These are phyloP conservation scores for Calonectria crousiana DNA, from an alignment of 2,329 filamentous ascomycete genomes.

Conservation along the genomic window DNA sequence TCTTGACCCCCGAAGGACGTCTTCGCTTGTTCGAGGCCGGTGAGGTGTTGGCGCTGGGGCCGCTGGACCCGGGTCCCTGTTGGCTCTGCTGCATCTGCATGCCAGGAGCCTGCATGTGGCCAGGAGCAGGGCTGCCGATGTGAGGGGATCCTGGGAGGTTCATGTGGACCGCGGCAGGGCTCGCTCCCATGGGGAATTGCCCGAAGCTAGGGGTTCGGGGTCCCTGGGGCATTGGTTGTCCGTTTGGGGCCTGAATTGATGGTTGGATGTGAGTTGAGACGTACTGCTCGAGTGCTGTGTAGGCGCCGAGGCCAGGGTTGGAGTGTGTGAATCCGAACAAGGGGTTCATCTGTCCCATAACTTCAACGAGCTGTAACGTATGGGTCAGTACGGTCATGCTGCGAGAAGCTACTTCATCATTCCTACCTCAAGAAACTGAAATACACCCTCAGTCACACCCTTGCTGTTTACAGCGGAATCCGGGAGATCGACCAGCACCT, in stretches of 20 bases:
- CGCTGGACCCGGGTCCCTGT: conserved; percentile 75
- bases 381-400: conserved; percentile 38
- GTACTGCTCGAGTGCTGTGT: conserved; percentile 71
- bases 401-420: conserved; percentile 30
- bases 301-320: conserved; percentile 67
- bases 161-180: conserved; percentile 70
- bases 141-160: conserved; percentile 73
- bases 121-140: conserved; percentile 70
- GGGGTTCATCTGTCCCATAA: conserved; percentile 75
- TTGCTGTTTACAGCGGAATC: conserved; percentile 69
- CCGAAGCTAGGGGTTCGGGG: conserved; percentile 67
- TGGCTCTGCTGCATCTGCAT: conserved; percentile 78
- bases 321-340: conserved; percentile 70
- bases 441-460: conserved; percentile 71
- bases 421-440: conserved; percentile 73
- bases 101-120: conserved; percentile 72
- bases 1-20: conserved; percentile 68
- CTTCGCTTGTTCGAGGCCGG: conserved; percentile 71
- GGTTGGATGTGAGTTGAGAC: conserved; percentile 61
- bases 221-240: conserved; percentile 61
- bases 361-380: conserved; percentile 68
- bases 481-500: conserved; percentile 68
- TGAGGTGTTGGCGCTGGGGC: conserved; percentile 76
- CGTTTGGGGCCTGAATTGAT: conserved; percentile 57
- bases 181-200: conserved; percentile 70